A percentile compares a stretch with the other conserved stretches of the same genome.
These are phyloP conservation scores for Volutella citrinella DNA, from an alignment of 2,329 filamentous ascomycete genomes.

Conservation along the genomic window DNA sequence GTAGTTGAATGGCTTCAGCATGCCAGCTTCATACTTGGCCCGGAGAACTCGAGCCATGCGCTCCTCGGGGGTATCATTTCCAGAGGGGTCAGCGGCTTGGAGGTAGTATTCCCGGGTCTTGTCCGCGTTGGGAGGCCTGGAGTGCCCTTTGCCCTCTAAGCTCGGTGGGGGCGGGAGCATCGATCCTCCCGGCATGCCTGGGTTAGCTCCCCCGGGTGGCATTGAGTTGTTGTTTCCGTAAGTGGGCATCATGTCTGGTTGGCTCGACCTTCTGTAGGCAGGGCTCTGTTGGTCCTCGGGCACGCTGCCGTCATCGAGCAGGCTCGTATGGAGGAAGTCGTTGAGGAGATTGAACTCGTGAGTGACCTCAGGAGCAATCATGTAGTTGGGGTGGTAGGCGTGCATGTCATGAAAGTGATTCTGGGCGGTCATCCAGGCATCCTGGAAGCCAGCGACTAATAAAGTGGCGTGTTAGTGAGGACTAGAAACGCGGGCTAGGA, in stretches of 20 bases:
- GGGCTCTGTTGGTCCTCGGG: constrained; percentile 59
- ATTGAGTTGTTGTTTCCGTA: constrained; percentile 42
- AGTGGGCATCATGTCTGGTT: constrained; percentile 47
- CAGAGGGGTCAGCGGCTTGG: constrained; percentile 91
- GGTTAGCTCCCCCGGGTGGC: constrained; percentile 17
- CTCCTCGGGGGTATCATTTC: constrained; percentile 80
- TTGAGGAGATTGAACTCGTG: constrained; percentile 97
- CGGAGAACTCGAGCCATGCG: constrained; percentile 92
- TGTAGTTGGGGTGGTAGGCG: constrained; percentile 88
- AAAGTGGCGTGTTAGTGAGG: constrained; percentile 26
- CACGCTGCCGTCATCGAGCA: constrained; percentile 78
- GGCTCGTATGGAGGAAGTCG: constrained; percentile 89
- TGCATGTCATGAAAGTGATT: constrained; percentile 86
- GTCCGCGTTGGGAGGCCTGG: constrained; percentile 62
- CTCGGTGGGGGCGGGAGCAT: constrained; percentile 49
- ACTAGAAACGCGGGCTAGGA: constrained; percentile 19
- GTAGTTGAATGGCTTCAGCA: constrained; percentile 97
- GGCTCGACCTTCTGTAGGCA: constrained; percentile 39
- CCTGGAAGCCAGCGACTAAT: constrained; percentile 77
- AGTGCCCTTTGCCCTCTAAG: constrained; percentile 51
- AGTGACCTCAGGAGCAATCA: constrained; percentile 88
- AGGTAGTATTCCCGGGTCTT: constrained; percentile 91
- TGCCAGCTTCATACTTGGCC: constrained; percentile 92
- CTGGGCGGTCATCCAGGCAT: constrained; percentile 76
- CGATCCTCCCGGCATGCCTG: constrained; percentile 28